A percentile compares a stretch with the other conserved stretches of the same genome.
Conservation (phyloP, 1,139 yeast genomes). For the Pichia sp. region DNA sequence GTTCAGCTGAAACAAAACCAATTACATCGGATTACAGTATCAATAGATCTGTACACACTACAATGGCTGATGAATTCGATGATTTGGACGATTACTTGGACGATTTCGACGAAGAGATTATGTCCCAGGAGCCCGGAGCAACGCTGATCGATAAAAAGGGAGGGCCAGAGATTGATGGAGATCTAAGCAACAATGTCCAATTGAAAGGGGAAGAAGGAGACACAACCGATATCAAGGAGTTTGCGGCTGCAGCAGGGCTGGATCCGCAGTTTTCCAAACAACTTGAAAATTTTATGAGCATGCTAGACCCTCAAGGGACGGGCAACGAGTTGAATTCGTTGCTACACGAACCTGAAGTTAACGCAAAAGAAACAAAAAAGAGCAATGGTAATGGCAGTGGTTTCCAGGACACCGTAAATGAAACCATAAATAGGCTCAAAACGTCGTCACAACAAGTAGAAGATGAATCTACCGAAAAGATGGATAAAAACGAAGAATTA, state of each 20-base stretch:
- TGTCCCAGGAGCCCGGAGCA: slow-evolving; percentile 59
- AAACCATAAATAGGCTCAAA: slow-evolving; percentile 76
- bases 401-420: slow-evolving; percentile 75
- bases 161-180: not conserved
- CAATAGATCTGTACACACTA: not conserved
- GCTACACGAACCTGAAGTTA: not conserved
- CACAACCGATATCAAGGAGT: not conserved
- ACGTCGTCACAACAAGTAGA: slow-evolving; percentile 65
- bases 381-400: slow-evolving; percentile 26
- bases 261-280: slow-evolving; percentile 59
- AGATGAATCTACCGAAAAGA: slow-evolving; percentile 41
- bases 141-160: slow-evolving; percentile 17
- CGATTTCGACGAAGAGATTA: slow-evolving; percentile 73
- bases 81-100: slow-evolving; percentile 73
- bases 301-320: slow-evolving; percentile 30
- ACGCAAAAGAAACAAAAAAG: not conserved
- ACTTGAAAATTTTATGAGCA: slow-evolving; percentile 50
- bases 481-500: slow-evolving; percentile 53
- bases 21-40: not conserved
- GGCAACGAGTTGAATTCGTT: slow-evolving; percentile 8
- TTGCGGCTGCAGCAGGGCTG: slow-evolving; percentile 49
- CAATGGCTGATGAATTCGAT: slow-evolving; percentile 52
- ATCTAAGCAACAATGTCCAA: slow-evolving; percentile 5
- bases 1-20: too few relatives aligned
- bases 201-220: not conserved